These are phyloP conservation scores for Aspergillus aculeatinus DNA, from an alignment of 2,329 filamentous ascomycete species.

Conservation along the genomic window DNA sequence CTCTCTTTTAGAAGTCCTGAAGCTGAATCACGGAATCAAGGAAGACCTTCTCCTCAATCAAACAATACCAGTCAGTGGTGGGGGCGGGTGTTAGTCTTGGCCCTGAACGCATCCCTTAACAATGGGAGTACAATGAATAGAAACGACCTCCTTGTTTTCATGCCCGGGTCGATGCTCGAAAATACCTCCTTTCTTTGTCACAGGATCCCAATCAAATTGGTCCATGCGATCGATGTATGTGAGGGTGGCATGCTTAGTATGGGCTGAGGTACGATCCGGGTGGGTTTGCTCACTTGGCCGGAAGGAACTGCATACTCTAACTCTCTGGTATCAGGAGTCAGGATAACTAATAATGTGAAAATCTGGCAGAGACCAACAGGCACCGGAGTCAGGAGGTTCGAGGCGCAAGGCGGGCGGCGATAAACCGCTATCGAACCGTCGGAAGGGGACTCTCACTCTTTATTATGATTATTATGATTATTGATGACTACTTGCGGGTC, in stretches of 20 bases:
- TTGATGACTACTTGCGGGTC: constrained; percentile 10
- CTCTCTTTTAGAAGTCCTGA: not conserved
- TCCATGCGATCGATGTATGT: not conserved
- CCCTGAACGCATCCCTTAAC: not conserved
- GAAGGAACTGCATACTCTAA: too few relatives aligned
- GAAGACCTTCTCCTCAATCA: not conserved
- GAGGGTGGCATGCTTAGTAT: not conserved
- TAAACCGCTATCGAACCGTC: not conserved
- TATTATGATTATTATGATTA: not conserved
- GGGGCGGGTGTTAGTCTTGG: not conserved
- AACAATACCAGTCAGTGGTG: not conserved
- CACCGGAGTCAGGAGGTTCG: not conserved
- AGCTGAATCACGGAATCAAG: too few relatives aligned
- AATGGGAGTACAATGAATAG: not conserved
- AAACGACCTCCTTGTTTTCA: not conserved
- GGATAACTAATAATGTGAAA: not conserved
- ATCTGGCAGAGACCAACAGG: not conserved
- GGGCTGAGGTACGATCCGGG: not conserved
- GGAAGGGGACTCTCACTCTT: not conserved
- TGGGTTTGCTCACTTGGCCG: too few relatives aligned
- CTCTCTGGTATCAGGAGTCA: too few relatives aligned
- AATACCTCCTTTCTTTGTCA: not conserved
- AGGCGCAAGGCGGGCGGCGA: not conserved
- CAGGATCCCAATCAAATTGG: not conserved
- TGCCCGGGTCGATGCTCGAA: not conserved